Conservation (phyloP, 495 filamentous ascomycete genomes). For the Tricharina praecox region DNA sequence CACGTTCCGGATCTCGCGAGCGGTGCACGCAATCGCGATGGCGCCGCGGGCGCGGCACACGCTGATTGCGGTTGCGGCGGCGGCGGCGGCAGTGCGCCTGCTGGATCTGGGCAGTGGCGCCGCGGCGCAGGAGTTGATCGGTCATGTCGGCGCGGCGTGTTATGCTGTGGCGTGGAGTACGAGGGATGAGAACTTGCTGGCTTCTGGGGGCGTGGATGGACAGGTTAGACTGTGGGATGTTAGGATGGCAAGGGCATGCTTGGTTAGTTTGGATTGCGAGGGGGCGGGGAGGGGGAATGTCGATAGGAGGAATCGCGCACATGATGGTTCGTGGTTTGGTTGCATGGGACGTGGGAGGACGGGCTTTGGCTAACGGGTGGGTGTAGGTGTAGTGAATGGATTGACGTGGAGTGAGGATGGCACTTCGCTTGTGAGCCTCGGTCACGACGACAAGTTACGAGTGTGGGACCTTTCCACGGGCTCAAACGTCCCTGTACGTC, state of each 20-base stretch:
- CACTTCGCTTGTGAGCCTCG: constrained; percentile 52
- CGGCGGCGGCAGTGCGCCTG: constrained; percentile 60
- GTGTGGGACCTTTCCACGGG: constrained; percentile 70
- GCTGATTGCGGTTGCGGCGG: constrained; percentile 68
- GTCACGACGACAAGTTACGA: constrained; percentile 63
- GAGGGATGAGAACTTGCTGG: constrained; percentile 56
- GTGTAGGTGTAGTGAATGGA: constrained; percentile 54
- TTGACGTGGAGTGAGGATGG: constrained; percentile 70
- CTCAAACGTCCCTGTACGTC: constrained; percentile 51
- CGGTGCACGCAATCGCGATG: constrained; percentile 57
- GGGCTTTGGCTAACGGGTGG: constrained; percentile 37
- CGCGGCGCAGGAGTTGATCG: constrained; percentile 56
- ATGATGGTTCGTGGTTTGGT: neutral
- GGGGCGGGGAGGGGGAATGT: constrained; percentile 28
- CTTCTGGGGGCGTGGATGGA: constrained; percentile 61
- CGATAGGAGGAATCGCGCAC: neutral
- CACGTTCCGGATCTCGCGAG: constrained; percentile 53
- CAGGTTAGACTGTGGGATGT: constrained; percentile 73
- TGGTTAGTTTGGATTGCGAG: constrained; percentile 64
- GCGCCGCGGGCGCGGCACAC: constrained; percentile 55
- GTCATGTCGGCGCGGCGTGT: constrained; percentile 48
- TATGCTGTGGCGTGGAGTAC: constrained; percentile 68
- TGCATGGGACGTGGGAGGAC: neutral
- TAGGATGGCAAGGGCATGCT: constrained; percentile 48
- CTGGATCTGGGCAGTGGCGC: constrained; percentile 67